Percentiles rank a stretch among this genome's conserved stretches.
phyloP scores from a whole-genome alignment of 345 rosid genomes.

The Arabidopsis thaliana region TAIR10.1 NC_003070.9:22674501-22675000 shows the following conservation, averaged over 20 bases:
- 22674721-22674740: conserved; percentile 52
- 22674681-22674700: conserved; percentile 34
- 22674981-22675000: conserved; percentile 34
- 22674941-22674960: conserved; percentile 39
- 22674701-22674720: conserved; percentile 51
- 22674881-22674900: conserved; percentile 40
- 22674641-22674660: conserved; percentile 29
- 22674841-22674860: conserved; percentile 33
- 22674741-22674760: neutral
- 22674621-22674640: conserved; percentile 27
- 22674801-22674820: accelerated
- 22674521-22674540: conserved; percentile 19
- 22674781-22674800: neutral
- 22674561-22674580: conserved; percentile 5
- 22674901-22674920: conserved; percentile 28
- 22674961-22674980: conserved; percentile 30
- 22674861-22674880: conserved; percentile 30
- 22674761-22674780: neutral
- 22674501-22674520: conserved; percentile 21
- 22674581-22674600: neutral
- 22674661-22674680: conserved; percentile 12
- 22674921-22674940: conserved; percentile 37
- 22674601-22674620: neutral
- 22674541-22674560: conserved; percentile 32
- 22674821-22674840: conserved; percentile 41